phyloP scores from a whole-genome alignment of 192 early-diverging fungal genomes.

The Coemansia sp. region DNA sequence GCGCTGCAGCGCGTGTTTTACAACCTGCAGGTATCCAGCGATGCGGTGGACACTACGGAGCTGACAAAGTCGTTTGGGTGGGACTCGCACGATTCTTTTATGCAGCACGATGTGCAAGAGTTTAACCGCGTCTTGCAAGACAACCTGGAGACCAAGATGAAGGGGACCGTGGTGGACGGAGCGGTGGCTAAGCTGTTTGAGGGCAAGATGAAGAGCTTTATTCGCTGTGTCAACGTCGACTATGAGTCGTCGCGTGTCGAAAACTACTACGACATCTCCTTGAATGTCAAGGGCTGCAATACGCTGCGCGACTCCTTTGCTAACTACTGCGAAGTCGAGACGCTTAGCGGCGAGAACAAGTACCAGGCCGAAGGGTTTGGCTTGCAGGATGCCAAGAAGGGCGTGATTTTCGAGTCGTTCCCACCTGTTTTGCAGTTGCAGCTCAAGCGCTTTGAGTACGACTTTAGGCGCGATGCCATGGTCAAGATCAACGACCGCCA shows the following conservation, averaged over 20 bases:
- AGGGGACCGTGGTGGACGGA: constrained; percentile 91
- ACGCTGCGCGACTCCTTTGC: constrained; percentile 85
- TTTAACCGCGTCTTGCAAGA: constrained; percentile 97
- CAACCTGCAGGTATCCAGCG: constrained; percentile 70
- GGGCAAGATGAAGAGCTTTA: constrained; percentile 96
- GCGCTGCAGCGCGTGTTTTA: constrained; percentile 96
- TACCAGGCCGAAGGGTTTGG: constrained; percentile 94
- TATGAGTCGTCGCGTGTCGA: constrained; percentile 94
- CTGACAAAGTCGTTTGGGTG: constrained; percentile 98
- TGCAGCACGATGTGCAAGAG: constrained; percentile 99
- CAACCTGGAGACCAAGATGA: constrained; percentile 96
- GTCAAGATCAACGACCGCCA: constrained; percentile 98
- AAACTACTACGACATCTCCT: constrained; percentile 95
- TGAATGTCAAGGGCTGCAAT: constrained; percentile 94
- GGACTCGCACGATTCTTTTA: constrained; percentile 91
- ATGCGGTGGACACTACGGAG: constrained; percentile 87
- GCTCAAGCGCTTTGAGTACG: constrained; percentile 97
- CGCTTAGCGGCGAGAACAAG: constrained; percentile 93
- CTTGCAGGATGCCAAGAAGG: constrained; percentile 94
- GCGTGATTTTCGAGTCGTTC: constrained; percentile 89
- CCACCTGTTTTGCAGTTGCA: constrained; percentile 96
- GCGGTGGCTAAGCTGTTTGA: constrained; percentile 90
- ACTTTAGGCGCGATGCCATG: constrained; percentile 82
- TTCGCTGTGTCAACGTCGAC: constrained; percentile 91
- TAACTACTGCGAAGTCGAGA: constrained; percentile 88